phyloP scores from a whole-genome alignment of 2,329 filamentous ascomycete species.

The Hawksworthiomyces lignivorus region DNA sequence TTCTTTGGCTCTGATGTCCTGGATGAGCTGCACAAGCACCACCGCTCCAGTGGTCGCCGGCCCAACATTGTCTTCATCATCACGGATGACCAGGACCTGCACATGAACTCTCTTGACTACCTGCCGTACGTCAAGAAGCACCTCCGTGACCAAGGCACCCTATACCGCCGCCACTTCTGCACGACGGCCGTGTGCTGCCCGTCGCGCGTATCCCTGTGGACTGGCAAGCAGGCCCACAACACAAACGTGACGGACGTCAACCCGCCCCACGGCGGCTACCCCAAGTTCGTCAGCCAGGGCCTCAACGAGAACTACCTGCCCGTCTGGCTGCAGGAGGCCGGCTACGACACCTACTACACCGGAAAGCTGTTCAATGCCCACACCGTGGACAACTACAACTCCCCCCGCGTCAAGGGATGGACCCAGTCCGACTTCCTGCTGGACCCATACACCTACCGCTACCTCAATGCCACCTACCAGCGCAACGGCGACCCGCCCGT shows the following conservation, averaged over 20 bases:
- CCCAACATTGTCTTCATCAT: slow-evolving; percentile 41
- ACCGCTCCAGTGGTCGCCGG: slow-evolving; percentile 1
- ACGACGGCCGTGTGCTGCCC: slow-evolving; percentile 63
- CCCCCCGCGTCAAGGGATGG: slow-evolving; percentile 50
- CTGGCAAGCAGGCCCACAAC: slow-evolving; percentile 60
- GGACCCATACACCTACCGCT: slow-evolving; percentile 56
- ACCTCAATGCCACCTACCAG: slow-evolving; percentile 53
- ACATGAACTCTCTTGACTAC: slow-evolving; percentile 51
- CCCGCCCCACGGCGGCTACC: slow-evolving; percentile 54
- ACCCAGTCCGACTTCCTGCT: slow-evolving; percentile 48
- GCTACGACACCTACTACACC: slow-evolving; percentile 64
- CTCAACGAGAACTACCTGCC: slow-evolving; percentile 61
- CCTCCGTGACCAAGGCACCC: slow-evolving; percentile 43
- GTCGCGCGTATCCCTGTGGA: slow-evolving; percentile 56
- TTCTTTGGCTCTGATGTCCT: not conserved
- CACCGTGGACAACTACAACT: slow-evolving; percentile 51
- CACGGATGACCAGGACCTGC: slow-evolving; percentile 58
- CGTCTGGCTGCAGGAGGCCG: slow-evolving; percentile 58
- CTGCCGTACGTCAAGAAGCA: slow-evolving; percentile 44
- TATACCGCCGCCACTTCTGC: slow-evolving; percentile 56
- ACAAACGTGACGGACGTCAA: slow-evolving; percentile 57
- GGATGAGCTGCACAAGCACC: not conserved
- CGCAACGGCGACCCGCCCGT: slow-evolving; percentile 46
- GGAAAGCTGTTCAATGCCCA: slow-evolving; percentile 66
- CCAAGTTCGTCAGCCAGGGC: slow-evolving; percentile 57